Conservation (phyloP, 495 filamentous ascomycete species). For the Aspergillus affinis region DNA sequence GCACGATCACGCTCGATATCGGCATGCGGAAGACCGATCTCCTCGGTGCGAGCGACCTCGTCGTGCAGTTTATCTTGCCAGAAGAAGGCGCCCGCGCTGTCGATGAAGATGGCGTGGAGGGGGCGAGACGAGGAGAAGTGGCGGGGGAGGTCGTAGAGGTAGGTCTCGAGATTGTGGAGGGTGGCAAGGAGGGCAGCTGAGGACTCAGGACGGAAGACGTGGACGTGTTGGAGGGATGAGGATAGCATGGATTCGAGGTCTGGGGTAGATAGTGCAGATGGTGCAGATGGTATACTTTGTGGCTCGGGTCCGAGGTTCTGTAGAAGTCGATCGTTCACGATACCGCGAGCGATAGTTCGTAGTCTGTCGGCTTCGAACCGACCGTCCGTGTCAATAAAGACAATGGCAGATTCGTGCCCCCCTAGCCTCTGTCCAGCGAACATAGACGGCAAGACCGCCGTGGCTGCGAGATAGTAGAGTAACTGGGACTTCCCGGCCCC, state of each 20-base stretch:
- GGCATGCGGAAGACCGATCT: slow-evolving; percentile 32
- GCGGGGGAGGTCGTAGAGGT: slow-evolving; percentile 48
- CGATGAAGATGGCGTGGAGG: slow-evolving; percentile 52
- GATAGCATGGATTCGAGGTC: slow-evolving; percentile 32
- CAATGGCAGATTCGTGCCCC: slow-evolving; percentile 59
- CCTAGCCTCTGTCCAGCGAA: slow-evolving; percentile 28
- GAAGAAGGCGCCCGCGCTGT: slow-evolving; percentile 56
- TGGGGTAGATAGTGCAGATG: slow-evolving; percentile 11
- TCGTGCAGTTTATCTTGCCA: slow-evolving; percentile 56
- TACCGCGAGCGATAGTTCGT: slow-evolving; percentile 32
- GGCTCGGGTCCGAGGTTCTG: background rate
- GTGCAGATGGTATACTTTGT: background rate
- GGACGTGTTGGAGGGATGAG: slow-evolving; percentile 46
- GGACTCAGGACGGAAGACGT: slow-evolving; percentile 57
- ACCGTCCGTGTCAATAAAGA: slow-evolving; percentile 69
- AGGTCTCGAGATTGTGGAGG: slow-evolving; percentile 43
- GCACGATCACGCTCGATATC: slow-evolving; percentile 35
- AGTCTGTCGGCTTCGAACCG: slow-evolving; percentile 65
- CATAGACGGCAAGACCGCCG: slow-evolving; percentile 54
- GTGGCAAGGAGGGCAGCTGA: slow-evolving; percentile 53
- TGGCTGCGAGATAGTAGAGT: slow-evolving; percentile 64
- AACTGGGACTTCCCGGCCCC: slow-evolving; percentile 65
- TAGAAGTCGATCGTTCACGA: slow-evolving; percentile 19
- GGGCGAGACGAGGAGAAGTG: slow-evolving; percentile 49
- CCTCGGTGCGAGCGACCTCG: slow-evolving; percentile 41